Conservation (phyloP, 208 protist species). For the Trypanosoma platydactyli region DNA sequence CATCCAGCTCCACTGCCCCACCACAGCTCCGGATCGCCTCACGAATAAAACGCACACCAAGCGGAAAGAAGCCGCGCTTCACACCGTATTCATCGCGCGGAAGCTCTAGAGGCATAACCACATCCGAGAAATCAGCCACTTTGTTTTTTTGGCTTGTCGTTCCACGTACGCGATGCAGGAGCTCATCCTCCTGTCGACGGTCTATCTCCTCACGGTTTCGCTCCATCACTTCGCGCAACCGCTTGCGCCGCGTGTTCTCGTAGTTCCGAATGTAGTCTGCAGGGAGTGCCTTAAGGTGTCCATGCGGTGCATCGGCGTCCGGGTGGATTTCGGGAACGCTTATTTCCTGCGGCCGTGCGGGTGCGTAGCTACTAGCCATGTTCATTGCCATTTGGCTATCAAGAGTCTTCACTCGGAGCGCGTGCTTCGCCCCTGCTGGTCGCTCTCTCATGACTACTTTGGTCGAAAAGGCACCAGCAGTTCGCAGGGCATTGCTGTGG, state of each 20-base stretch:
- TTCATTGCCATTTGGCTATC: conserved; percentile 89
- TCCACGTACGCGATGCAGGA: conserved; percentile 55
- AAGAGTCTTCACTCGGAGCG: conserved; percentile 87
- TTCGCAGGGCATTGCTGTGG: conserved; percentile 64
- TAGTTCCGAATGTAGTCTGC: conserved; percentile 62
- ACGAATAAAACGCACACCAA: conserved; percentile 90
- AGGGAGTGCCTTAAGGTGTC: conserved; percentile 81
- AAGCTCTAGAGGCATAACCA: conserved; percentile 86
- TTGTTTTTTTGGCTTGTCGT: conserved; percentile 18
- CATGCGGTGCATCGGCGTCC: conserved; percentile 74
- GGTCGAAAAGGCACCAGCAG: conserved; percentile 67
- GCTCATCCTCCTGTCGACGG: conserved; percentile 61
- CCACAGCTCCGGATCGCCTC: conserved; percentile 81
- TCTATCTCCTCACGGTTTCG: conserved; percentile 73
- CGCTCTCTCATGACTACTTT: conserved; percentile 63
- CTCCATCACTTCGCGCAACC: conserved; percentile 86
- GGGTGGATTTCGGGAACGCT: conserved; percentile 59
- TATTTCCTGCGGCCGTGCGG: conserved; percentile 75
- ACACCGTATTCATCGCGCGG: conserved; percentile 91
- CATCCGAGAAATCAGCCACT: conserved; percentile 71
- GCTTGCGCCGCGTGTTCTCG: conserved; percentile 72
- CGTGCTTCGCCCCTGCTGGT: conserved; percentile 47
- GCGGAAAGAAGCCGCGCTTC: conserved; percentile 84
- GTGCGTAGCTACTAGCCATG: conserved; percentile 85
- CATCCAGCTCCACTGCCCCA: conserved; percentile 87